Evolutionary conservation across 2,329 filamentous ascomycete species (phyloP).

Genomic region (Ceratocystis cacaofunesta): DNA sequence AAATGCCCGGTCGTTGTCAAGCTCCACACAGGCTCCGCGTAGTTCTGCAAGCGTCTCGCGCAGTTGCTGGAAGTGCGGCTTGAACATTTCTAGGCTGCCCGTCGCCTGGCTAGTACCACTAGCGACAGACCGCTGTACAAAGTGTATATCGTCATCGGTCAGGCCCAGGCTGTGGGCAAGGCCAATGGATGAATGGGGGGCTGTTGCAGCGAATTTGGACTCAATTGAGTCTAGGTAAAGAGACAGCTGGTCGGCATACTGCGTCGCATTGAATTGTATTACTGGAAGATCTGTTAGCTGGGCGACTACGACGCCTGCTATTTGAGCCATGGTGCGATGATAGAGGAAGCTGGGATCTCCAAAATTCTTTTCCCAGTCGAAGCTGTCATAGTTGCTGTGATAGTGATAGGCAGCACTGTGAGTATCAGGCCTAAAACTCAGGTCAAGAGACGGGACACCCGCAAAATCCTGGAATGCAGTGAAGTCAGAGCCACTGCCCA

Average conservation of each 20-base stretch:
- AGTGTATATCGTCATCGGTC: conserved; percentile 22
- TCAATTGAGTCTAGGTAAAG: conserved; percentile 39
- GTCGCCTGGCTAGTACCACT: conserved; percentile 17
- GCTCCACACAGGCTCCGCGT: conserved; percentile 28
- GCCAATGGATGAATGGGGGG: conserved; percentile 7
- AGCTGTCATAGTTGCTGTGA: conserved; percentile 83
- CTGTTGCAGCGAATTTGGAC: conserved; percentile 28
- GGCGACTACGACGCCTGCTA: conserved; percentile 47
- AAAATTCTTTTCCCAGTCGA: conserved; percentile 73
- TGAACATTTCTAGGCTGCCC: conserved; percentile 29
- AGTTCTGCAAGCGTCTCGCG: conserved; percentile 27
- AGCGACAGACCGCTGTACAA: conserved; percentile 22
- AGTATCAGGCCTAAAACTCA: conserved; percentile 37
- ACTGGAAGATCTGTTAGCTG: conserved; percentile 47
- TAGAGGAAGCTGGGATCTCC: conserved; percentile 57
- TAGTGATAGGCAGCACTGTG: conserved; percentile 57
- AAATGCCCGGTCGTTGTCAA: conserved; percentile 33
- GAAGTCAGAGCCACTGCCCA: conserved; percentile 61
- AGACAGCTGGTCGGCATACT: conserved; percentile 45
- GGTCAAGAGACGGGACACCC: conserved; percentile 50
- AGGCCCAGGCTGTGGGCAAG: conserved; percentile 15
- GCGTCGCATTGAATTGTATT: conserved; percentile 47
- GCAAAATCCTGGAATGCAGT: conserved; percentile 61
- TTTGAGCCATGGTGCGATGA: conserved; percentile 50
- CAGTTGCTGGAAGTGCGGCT: conserved; percentile 27